phyloP scores from a whole-genome alignment of 1,139 yeast species.

The Hyphopichia fennica region DNA sequence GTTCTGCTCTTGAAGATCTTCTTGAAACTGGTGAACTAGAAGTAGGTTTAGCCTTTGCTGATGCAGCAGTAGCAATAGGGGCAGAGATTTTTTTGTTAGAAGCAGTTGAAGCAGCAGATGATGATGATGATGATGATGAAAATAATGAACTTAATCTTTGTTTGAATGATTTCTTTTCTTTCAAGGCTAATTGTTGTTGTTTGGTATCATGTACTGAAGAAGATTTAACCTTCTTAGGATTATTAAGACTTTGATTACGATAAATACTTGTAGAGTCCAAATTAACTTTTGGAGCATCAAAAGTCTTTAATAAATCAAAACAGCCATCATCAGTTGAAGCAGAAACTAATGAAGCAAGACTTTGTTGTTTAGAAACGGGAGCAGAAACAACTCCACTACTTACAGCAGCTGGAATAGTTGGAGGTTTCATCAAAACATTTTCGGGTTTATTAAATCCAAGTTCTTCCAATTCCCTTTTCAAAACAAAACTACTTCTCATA shows the following conservation, averaged over 20 bases:
- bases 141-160: constrained; percentile 28
- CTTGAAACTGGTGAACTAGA: constrained; percentile 1
- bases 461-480: constrained; percentile 33
- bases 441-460: constrained; percentile 34
- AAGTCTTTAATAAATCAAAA: constrained; percentile 20
- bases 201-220: constrained; percentile 5
- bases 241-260: background rate
- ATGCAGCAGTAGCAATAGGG: too few relatives aligned
- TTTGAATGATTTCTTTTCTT: constrained; percentile 26
- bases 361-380: background rate
- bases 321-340: constrained; percentile 12
- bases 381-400: background rate
- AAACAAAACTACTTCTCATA: constrained; percentile 41
- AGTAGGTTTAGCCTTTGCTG: constrained; percentile 6
- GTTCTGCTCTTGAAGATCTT: background rate
- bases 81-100: background rate
- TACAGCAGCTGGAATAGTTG: constrained; percentile 27
- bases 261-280: background rate
- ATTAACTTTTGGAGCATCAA: constrained; percentile 7
- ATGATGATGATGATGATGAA: constrained; percentile 7
- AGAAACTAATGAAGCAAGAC: background rate
- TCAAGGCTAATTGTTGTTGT: constrained; percentile 4
- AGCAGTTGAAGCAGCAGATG: constrained; percentile 5
- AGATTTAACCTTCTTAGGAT: constrained; percentile 8
- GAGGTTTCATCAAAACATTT: constrained; percentile 29